A percentile compares a stretch with the other conserved stretches of the same genome.
phyloP scores from a whole-genome alignment of 2,329 filamentous ascomycete genomes.

The Cryphonectria radicalis region DNA sequence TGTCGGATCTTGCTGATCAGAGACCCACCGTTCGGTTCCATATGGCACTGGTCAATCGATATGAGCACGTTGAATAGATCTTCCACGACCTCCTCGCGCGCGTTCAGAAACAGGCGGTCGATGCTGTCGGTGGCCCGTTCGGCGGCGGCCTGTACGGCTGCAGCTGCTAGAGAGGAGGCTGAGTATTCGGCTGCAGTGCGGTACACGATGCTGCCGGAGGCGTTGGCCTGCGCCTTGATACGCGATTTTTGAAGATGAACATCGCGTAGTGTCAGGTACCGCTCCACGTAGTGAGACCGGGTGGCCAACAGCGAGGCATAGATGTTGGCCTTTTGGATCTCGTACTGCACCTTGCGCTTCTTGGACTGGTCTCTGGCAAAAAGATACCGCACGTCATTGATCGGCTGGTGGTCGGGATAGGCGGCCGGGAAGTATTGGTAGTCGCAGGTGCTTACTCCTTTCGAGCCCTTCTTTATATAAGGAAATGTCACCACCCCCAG shows the following conservation, averaged over 20 bases:
- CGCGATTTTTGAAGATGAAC: constrained; percentile 58
- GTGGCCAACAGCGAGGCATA: constrained; percentile 82
- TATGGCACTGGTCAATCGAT: constrained; percentile 81
- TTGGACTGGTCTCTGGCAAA: constrained; percentile 54
- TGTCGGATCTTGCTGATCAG: constrained; percentile 84
- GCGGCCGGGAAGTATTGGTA: constrained; percentile 57
- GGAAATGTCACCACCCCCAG: constrained; percentile 49
- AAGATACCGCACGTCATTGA: constrained; percentile 55
- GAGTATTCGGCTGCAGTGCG: constrained; percentile 40
- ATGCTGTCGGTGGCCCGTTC: constrained; percentile 63
- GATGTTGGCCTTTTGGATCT: constrained; percentile 92
- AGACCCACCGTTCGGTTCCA: constrained; percentile 72
- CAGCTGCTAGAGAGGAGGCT: constrained; percentile 40
- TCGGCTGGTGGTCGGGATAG: constrained; percentile 50
- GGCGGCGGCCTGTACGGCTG: constrained; percentile 45
- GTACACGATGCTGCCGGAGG: constrained; percentile 40
- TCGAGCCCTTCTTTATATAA: constrained; percentile 34
- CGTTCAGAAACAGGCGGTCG: constrained; percentile 70
- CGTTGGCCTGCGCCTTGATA: constrained; percentile 38
- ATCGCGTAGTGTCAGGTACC: constrained; percentile 79
- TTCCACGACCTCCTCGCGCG: constrained; percentile 81
- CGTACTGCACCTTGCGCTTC: constrained; percentile 70
- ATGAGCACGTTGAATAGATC: constrained; percentile 76
- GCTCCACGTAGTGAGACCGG: constrained; percentile 82
- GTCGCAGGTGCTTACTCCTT: constrained; percentile 49